phyloP scores from a whole-genome alignment of 441 rosid genomes.

The Populus hybrid region DNA sequence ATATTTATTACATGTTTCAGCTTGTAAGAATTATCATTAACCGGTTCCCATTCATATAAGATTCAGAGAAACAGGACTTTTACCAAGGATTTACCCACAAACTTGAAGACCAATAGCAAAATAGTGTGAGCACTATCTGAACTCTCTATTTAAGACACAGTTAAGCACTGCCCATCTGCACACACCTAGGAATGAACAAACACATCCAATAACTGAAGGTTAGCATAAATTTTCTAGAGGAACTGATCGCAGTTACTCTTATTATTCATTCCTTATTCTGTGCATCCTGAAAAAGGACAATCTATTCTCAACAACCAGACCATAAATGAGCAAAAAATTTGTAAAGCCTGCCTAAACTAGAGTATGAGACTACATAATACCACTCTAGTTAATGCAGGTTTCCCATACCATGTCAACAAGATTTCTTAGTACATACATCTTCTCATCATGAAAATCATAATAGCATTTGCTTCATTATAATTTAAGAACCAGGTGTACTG shows the following conservation, averaged over 20 bases:
- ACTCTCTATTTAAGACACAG: not conserved
- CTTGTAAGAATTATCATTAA: not conserved
- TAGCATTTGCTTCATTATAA: not conserved
- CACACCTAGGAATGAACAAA: not conserved
- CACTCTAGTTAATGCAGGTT: not conserved
- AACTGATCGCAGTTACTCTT: slow-evolving; percentile 1
- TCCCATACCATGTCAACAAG: not conserved
- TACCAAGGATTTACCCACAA: not conserved
- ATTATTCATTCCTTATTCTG: not conserved
- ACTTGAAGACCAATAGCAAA: slow-evolving; percentile 2
- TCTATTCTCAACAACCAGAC: not conserved
- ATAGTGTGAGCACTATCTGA: not conserved
- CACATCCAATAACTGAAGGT: not conserved
- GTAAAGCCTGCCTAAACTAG: not conserved
- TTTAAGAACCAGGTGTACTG: not conserved
- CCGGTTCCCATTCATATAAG: not conserved
- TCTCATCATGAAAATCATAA: not conserved
- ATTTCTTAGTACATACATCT: not conserved
- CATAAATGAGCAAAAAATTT: not conserved
- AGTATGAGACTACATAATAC: not conserved
- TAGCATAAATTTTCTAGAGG: not conserved
- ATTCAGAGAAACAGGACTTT: not conserved
- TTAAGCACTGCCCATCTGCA: not conserved
- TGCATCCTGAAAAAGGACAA: not conserved
- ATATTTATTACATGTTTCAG: not conserved